Base-by-base conservation (phyloP, 2,329 filamentous ascomycete species). In the Fusarium mexicanum region DNA sequence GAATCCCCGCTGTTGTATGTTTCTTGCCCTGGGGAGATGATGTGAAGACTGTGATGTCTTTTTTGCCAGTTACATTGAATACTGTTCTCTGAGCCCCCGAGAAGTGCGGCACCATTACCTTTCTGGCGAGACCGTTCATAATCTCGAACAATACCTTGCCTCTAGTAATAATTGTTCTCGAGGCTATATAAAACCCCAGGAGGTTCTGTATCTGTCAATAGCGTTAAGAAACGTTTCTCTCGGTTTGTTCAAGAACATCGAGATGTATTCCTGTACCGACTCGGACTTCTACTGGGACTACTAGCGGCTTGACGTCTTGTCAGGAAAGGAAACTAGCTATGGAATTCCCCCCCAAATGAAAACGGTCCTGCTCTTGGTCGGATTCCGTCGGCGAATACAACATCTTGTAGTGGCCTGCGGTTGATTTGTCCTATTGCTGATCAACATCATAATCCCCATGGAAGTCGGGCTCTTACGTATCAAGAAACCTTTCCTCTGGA, bases 291-390 rank as follows among this genome's bases (percentile, higher is more conserved):
- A n/a, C n/a, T n/a, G 9, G 22, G 9, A 16, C 17, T 16, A 22
- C 20, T 24, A 2, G 20, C 38, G 1, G 24, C 43, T 26, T 14
- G 14, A 6, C 0, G 24, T 26, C 31, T 63, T 4, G 53, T 35
- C 35, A 65, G 58, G 16, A 7, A 14, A 4, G 63, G 69, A 13
- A 75, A 33, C 65, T 41, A 74, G 31, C 63, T 50, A 20, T 70
- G 50, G 22, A 75, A 72, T 10, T 62, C 65, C 16, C 44, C 61
- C 22, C 70, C 44, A 0, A 46, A 29, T 2, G 6, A 6, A 54
- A 54, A 54, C 3, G 20, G 24, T 1, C 51, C 51, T 6, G 51
- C 35, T 29, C 8, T 54, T 18, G 8, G 14, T 29, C 14, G 24
- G 20, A n/a, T 10, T 17, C 24, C 20, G 3, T 40, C 24, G 1